Conservation (phyloP, 148 eudicot species). For the Gaultheria prostrata region DNA sequence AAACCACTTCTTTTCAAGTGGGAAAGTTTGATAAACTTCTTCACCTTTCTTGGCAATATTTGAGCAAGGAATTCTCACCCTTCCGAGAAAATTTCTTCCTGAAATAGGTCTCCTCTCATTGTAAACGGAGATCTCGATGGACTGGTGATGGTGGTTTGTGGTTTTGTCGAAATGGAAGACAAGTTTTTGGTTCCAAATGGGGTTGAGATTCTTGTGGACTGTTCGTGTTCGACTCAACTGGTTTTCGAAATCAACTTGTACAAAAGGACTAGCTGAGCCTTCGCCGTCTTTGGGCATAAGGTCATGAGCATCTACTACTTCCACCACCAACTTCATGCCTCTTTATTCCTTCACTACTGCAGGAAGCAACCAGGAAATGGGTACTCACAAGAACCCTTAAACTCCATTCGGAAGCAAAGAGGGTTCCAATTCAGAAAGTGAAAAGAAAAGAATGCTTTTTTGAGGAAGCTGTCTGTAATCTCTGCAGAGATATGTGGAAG, state of each 20-base stretch:
- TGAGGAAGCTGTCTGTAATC: background rate
- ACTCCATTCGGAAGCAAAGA: slow-evolving; percentile 6
- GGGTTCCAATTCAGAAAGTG: background rate
- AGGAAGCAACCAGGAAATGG: background rate
- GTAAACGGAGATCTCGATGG: slow-evolving; percentile 32
- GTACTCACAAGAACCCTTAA: slow-evolving; percentile 8
- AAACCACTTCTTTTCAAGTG: slow-evolving; percentile 31
- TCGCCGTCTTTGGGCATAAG: slow-evolving; percentile 37
- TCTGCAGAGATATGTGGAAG: background rate
- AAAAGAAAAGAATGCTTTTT: slow-evolving; percentile 6
- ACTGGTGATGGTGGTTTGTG: slow-evolving; percentile 24
- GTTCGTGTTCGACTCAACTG: slow-evolving; percentile 34
- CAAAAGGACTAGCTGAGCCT: slow-evolving; percentile 36
- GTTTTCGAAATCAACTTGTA: slow-evolving; percentile 34
- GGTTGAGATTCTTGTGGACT: slow-evolving; percentile 27
- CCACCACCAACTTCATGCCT: slow-evolving; percentile 36
- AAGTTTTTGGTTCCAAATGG: slow-evolving; percentile 39
- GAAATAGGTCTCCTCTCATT: slow-evolving; percentile 27
- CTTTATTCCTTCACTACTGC: slow-evolving; percentile 16
- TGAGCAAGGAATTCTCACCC: slow-evolving; percentile 39
- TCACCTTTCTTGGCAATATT: slow-evolving; percentile 35
- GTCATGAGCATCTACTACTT: slow-evolving; percentile 37
- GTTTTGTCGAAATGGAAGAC: slow-evolving; percentile 25
- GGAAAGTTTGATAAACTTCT: slow-evolving; percentile 37
- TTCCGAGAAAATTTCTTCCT: slow-evolving; percentile 33